A percentile compares a stretch with the other conserved stretches of the same genome.
Conservation (phyloP, 768 basidiomycete genomes). For the Lactarius deliciosus region DNA sequence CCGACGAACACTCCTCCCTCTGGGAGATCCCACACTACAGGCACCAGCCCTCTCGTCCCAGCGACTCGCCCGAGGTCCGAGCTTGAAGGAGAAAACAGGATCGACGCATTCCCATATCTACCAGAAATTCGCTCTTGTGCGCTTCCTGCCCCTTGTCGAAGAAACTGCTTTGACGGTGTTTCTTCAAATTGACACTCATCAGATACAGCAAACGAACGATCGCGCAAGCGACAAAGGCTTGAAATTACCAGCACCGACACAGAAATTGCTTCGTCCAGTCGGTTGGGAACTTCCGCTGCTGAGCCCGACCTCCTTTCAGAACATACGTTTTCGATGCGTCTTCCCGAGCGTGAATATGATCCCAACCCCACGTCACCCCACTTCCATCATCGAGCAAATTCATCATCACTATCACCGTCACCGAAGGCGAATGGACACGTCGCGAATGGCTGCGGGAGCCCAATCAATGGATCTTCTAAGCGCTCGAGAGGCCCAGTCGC, state of each 20-base stretch:
- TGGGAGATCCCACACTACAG: slow-evolving; percentile 21
- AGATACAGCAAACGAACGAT: slow-evolving; percentile 35
- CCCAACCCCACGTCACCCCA: slow-evolving; percentile 23
- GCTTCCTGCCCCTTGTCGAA: slow-evolving; percentile 10
- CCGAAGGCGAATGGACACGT: slow-evolving; percentile 27
- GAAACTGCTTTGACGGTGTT: not conserved
- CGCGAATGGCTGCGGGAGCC: slow-evolving; percentile 38
- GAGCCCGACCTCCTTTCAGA: slow-evolving; percentile 30
- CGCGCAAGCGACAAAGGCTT: slow-evolving; percentile 71
- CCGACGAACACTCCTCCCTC: slow-evolving; percentile 8
- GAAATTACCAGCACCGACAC: slow-evolving; percentile 41
- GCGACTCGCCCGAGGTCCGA: slow-evolving; percentile 30
- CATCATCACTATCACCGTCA: slow-evolving; percentile 20
- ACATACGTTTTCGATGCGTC: slow-evolving; percentile 28
- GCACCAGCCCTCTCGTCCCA: slow-evolving; percentile 27
- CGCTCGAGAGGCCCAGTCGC: slow-evolving; percentile 50
- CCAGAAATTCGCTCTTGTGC: slow-evolving; percentile 19
- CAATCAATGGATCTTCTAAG: slow-evolving; percentile 47
- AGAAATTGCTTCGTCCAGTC: slow-evolving; percentile 39
- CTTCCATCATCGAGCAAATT: slow-evolving; percentile 21
- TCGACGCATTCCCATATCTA: slow-evolving; percentile 20
- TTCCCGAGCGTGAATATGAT: slow-evolving; percentile 28
- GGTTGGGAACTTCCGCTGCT: slow-evolving; percentile 28
- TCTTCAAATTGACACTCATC: not conserved
- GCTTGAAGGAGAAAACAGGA: slow-evolving; percentile 29